Conservation (phyloP, 768 basidiomycete genomes). For the Nidularia pulvinata region DNA sequence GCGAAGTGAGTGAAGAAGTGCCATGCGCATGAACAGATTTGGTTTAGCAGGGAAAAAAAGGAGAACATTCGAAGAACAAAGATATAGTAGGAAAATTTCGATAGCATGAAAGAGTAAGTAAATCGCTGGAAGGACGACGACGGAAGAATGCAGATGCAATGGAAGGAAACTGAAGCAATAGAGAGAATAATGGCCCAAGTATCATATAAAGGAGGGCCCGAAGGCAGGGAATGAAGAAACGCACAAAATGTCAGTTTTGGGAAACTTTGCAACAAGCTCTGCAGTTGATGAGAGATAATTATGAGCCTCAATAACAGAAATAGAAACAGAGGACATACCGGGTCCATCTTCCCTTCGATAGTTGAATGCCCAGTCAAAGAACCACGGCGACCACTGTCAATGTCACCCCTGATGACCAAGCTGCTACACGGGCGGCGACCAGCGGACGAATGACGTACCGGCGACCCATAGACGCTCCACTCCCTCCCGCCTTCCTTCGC, state of each 20-base stretch:
- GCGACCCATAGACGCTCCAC: slow-evolving; percentile 72
- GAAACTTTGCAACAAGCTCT: slow-evolving; percentile 19
- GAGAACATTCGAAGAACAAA: no score
- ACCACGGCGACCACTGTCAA: slow-evolving; percentile 46
- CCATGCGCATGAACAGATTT: no score
- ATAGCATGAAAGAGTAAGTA: no score
- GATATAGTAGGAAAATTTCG: no score
- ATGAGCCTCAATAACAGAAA: no score
- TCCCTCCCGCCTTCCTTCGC: slow-evolving; percentile 31
- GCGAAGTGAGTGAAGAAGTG: no score
- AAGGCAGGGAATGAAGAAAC: no score
- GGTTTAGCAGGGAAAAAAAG: no score
- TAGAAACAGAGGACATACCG: slow-evolving; percentile 23
- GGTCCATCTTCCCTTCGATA: slow-evolving; percentile 35
- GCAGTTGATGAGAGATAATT: neutral
- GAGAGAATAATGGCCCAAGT: no score
- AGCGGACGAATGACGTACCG: slow-evolving; percentile 42
- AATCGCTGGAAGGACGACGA: no score
- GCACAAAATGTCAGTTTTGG: slow-evolving; percentile 41
- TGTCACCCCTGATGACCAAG: neutral
- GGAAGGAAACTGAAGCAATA: no score
- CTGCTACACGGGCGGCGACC: neutral
- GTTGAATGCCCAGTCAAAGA: slow-evolving; percentile 52
- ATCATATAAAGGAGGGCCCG: neutral
- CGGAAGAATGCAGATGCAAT: no score